Conservation (phyloP, 2,329 filamentous ascomycete species). For the Colletotrichum higginsianum region DNA sequence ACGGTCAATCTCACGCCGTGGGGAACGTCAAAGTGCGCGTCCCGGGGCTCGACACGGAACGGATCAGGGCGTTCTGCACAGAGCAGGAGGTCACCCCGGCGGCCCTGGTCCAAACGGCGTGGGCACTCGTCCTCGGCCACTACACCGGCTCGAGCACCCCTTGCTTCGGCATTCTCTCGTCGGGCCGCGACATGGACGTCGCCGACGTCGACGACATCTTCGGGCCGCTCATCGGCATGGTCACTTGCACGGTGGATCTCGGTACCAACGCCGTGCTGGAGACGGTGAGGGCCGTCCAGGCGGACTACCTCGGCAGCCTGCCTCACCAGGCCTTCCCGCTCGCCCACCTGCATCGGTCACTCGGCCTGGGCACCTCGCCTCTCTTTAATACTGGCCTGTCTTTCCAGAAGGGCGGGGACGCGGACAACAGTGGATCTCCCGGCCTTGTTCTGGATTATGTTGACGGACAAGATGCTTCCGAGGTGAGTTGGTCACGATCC, state of each 20-base stretch:
- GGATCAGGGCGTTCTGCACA: conserved; percentile 5
- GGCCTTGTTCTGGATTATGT: background rate
- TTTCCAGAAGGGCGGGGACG: background rate
- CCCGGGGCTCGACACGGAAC: background rate
- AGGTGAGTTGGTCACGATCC: background rate
- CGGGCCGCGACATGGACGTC: conserved; percentile 1
- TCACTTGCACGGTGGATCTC: background rate
- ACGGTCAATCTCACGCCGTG: background rate
- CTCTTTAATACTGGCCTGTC: conserved; percentile 32
- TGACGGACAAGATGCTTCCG: background rate
- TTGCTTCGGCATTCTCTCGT: conserved; percentile 14
- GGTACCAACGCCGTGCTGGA: background rate
- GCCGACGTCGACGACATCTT: background rate
- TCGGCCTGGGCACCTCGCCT: background rate
- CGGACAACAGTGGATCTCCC: background rate
- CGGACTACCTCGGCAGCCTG: conserved; percentile 10
- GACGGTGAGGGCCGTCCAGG: conserved; percentile 11
- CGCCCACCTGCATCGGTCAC: conserved; percentile 5
- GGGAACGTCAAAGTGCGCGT: background rate
- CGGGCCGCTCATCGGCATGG: conserved; percentile 2
- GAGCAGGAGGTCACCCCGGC: conserved; percentile 8
- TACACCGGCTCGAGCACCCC: background rate
- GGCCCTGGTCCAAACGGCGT: conserved; percentile 4
- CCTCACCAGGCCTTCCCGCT: conserved; percentile 7
- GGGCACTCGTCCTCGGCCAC: conserved; percentile 5